Percentiles rank a stretch among this genome's conserved stretches.
These are phyloP conservation scores for Candida dubliniensis DNA, from an alignment of 1,139 yeast species.

Conservation along the genomic window DNA sequence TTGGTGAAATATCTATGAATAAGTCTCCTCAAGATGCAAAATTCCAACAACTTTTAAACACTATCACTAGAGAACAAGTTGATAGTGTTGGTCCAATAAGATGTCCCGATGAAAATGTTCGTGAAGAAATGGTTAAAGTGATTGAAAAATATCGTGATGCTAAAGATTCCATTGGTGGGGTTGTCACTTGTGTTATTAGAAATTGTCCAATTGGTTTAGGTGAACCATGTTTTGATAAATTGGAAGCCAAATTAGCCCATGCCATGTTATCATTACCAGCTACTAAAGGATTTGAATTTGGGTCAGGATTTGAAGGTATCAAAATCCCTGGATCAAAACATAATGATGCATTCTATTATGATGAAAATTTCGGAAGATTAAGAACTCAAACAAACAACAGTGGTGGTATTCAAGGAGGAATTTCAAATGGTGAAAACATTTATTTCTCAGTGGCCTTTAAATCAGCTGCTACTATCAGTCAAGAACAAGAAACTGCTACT, in stretches of 20 bases:
- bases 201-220: constrained; percentile 93
- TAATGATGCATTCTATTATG: constrained; percentile 78
- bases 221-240: constrained; percentile 95
- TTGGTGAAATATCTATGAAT: constrained; percentile 76
- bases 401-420: constrained; percentile 98
- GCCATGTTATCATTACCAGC: constrained; percentile 98
- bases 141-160: constrained; percentile 86
- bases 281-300: constrained; percentile 95
- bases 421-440: constrained; percentile 91
- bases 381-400: constrained; percentile 89
- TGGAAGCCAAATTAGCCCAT: constrained; percentile 92
- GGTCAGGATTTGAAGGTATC: constrained; percentile 92
- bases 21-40: constrained; percentile 65
- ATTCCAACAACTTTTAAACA: constrained; percentile 65
- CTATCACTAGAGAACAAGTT: constrained; percentile 83
- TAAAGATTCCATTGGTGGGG: constrained; percentile 95
- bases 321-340: constrained; percentile 89
- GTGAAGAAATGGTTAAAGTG: constrained; percentile 79
- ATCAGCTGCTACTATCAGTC: constrained; percentile 96
- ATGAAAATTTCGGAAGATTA: constrained; percentile 54
- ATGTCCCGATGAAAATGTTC: constrained; percentile 78
- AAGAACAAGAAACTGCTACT: constrained; percentile 84
- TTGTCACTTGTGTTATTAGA: constrained; percentile 94
- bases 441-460: constrained; percentile 95
- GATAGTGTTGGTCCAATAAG: constrained; percentile 89